phyloP scores from a whole-genome alignment of 768 basidiomycete genomes.

The Phlegmacium glaucopus region DNA sequence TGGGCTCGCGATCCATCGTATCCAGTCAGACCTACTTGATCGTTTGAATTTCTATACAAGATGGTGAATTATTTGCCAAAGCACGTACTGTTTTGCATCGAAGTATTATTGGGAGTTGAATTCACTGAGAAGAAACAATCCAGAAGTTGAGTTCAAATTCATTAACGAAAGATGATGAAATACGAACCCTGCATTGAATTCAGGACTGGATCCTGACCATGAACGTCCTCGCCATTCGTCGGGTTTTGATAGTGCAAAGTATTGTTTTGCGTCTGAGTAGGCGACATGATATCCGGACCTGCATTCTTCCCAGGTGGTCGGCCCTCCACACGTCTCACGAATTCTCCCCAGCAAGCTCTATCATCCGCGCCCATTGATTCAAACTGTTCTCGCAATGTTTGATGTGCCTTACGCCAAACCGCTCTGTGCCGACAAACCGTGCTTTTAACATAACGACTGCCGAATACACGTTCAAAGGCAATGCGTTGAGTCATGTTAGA shows the following conservation, averaged over 20 bases:
- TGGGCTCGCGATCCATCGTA: too few species aligned
- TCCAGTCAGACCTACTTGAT: too few species aligned
- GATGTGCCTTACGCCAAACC: constrained; percentile 58
- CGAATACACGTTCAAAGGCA: constrained; percentile 70
- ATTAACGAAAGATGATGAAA: neutral
- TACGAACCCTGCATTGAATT: constrained; percentile 24
- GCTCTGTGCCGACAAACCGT: constrained; percentile 72
- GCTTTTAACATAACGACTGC: constrained; percentile 68
- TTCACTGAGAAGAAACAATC: constrained; percentile 2
- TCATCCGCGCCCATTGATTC: constrained; percentile 54
- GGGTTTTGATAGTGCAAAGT: constrained; percentile 16
- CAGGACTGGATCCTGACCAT: constrained; percentile 21
- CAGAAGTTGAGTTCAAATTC: neutral
- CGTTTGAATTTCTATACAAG: too few species aligned
- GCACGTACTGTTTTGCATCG: too few species aligned
- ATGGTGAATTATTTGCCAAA: too few species aligned
- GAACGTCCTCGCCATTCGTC: constrained; percentile 16
- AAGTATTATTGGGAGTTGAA: constrained; percentile 8
- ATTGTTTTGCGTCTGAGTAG: constrained; percentile 6
- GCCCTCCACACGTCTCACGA: constrained; percentile 60
- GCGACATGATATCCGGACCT: constrained; percentile 12
- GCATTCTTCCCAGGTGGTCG: constrained; percentile 30
- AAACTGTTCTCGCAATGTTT: constrained; percentile 44
- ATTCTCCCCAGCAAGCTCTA: constrained; percentile 65
- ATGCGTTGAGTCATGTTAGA: constrained; percentile 56